These are phyloP conservation scores for Debaryomyces hansenii DNA, from an alignment of 805 yeast genomes.

Conservation along the genomic window DNA sequence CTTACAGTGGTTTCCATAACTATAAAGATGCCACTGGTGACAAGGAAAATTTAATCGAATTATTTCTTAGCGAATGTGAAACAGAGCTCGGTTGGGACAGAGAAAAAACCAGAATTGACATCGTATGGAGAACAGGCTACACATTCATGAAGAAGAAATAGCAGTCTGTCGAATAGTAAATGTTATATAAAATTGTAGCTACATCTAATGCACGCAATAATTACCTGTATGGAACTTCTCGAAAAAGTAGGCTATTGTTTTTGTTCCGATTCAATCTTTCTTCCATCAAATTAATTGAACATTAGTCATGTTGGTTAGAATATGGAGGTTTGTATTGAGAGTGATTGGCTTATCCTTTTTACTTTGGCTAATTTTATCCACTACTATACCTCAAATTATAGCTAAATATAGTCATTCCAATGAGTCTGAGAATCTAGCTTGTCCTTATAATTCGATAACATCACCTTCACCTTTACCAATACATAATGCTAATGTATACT, in stretches of 20 bases:
- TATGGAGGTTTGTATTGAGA: conserved; percentile 11
- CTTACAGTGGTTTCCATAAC: conserved; percentile 70
- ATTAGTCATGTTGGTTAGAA: conserved; percentile 1
- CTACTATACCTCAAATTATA: conserved; percentile 38
- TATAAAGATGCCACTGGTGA: conserved; percentile 45
- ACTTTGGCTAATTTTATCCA: conserved; percentile 40
- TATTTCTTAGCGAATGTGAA: conserved; percentile 35
- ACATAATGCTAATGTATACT: conserved; percentile 38
- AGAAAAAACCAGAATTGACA: conserved; percentile 37
- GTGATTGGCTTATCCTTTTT: conserved; percentile 25
- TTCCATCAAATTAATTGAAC: not conserved
- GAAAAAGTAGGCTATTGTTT: no score
- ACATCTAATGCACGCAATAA: no score
- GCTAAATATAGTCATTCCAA: conserved; percentile 28
- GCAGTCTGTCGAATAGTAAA: not conserved
- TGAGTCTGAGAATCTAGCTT: conserved; percentile 19
- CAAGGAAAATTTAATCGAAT: conserved; percentile 33
- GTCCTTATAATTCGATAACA: conserved; percentile 39
- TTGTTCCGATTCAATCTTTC: no score
- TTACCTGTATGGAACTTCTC: no score
- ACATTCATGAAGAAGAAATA: conserved; percentile 42
- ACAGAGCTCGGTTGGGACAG: conserved; percentile 46
- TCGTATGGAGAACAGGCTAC: conserved; percentile 54
- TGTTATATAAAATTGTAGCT: no score
- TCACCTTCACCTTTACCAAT: conserved; percentile 35